Evolutionary conservation across 345 rosid genomes (phyloP).

Genomic region (Aquilaria malaccensis): DNA sequence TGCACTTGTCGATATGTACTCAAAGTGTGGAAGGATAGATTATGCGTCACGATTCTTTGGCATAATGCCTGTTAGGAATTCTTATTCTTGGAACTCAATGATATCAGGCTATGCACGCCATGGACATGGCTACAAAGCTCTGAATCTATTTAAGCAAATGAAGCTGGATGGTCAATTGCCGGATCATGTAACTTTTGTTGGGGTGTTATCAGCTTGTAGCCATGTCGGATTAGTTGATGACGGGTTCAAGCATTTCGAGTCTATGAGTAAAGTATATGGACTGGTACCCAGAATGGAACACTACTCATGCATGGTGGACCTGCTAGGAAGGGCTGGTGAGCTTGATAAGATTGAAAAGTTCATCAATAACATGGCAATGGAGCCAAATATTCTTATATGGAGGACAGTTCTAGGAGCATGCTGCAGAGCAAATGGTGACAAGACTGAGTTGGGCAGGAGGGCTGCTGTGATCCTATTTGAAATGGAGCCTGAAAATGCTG

Average conservation of each 20-base stretch:
- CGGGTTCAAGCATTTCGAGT: slow-evolving; percentile 63
- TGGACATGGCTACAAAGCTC: slow-evolving; percentile 70
- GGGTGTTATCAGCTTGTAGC: slow-evolving; percentile 89
- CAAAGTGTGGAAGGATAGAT: slow-evolving; percentile 92
- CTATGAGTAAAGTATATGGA: slow-evolving; percentile 53
- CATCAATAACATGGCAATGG: slow-evolving; percentile 55
- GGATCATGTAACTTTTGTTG: slow-evolving; percentile 94
- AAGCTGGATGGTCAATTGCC: slow-evolving; percentile 54
- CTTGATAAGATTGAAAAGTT: slow-evolving; percentile 66
- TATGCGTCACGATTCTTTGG: slow-evolving; percentile 74
- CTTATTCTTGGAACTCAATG: slow-evolving; percentile 97
- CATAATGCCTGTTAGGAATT: slow-evolving; percentile 62
- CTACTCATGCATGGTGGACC: slow-evolving; percentile 87
- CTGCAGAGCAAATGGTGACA: slow-evolving; percentile 55
- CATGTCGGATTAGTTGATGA: slow-evolving; percentile 77
- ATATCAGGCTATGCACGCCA: slow-evolving; percentile 86
- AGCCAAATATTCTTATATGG: slow-evolving; percentile 84
- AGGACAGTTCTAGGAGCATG: slow-evolving; percentile 86
- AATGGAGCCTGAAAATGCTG: slow-evolving; percentile 82
- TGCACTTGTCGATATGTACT: slow-evolving; percentile 88
- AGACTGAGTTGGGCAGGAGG: slow-evolving; percentile 56
- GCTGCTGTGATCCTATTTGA: slow-evolving; percentile 73
- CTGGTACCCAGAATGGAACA: slow-evolving; percentile 72
- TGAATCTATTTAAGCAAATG: slow-evolving; percentile 55
- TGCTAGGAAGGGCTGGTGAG: slow-evolving; percentile 85